phyloP scores from a whole-genome alignment of 2,329 filamentous ascomycete genomes.

The Stagonosporopsis cucurbitacearum region DNA sequence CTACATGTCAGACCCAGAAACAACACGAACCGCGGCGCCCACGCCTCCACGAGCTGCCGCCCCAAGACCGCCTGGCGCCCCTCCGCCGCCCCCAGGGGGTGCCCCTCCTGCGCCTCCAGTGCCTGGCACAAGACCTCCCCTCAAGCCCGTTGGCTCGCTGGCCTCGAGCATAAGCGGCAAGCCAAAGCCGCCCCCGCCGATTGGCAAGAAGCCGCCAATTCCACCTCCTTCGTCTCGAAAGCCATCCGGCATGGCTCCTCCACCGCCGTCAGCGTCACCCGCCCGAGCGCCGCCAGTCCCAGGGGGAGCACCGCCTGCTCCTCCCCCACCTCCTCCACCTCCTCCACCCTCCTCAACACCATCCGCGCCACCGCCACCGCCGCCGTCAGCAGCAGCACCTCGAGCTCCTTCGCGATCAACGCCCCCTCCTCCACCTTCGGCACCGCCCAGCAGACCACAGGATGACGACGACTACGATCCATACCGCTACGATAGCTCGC shows the following conservation, averaged over 20 bases:
- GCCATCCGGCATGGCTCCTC: slow-evolving; percentile 57
- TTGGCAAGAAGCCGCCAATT: slow-evolving; percentile 74
- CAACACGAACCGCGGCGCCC: slow-evolving; percentile 54
- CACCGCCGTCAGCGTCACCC: slow-evolving; percentile 51
- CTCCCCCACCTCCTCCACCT: slow-evolving; percentile 49
- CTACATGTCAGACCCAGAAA: slow-evolving; percentile 81
- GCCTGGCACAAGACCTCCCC: slow-evolving; percentile 62
- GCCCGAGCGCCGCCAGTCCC: slow-evolving; percentile 50
- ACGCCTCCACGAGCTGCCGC: slow-evolving; percentile 62
- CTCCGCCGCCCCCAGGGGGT: slow-evolving; percentile 40
- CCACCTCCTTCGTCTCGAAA: slow-evolving; percentile 65
- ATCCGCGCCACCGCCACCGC: slow-evolving; percentile 49
- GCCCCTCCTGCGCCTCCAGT: slow-evolving; percentile 52
- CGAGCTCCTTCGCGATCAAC: slow-evolving; percentile 24
- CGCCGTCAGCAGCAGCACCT: slow-evolving; percentile 45
- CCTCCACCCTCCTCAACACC: slow-evolving; percentile 50
- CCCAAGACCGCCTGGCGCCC: slow-evolving; percentile 55
- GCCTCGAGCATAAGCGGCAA: slow-evolving; percentile 64
- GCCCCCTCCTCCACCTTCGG: slow-evolving; percentile 31
- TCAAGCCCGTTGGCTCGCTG: slow-evolving; percentile 67
- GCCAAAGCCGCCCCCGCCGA: slow-evolving; percentile 75
- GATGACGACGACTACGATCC: slow-evolving; percentile 42
- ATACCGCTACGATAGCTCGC: slow-evolving; percentile 52
- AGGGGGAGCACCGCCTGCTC: slow-evolving; percentile 44
- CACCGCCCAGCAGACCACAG: slow-evolving; percentile 47